phyloP scores from a whole-genome alignment of 345 rosid genomes.

The Pistacia vera region DNA sequence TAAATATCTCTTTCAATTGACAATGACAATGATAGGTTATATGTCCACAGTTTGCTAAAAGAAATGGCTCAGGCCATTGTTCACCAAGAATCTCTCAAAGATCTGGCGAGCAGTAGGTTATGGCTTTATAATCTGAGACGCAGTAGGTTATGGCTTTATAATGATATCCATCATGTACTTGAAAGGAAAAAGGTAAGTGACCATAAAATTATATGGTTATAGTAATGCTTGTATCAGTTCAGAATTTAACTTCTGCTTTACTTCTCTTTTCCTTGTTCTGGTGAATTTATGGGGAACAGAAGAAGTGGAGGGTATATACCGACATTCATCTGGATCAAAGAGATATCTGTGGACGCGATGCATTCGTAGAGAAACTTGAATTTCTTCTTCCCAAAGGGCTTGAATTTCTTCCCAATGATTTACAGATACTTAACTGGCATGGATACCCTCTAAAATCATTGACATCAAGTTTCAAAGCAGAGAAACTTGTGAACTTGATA shows the following conservation, averaged over 20 bases:
- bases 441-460: constrained; percentile 7
- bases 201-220: neutral
- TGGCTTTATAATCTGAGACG: too few relatives aligned
- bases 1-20: too few relatives aligned
- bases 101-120: too few relatives aligned
- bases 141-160: neutral
- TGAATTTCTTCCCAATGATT: neutral
- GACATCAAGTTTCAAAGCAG: constrained; percentile 12
- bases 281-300: constrained; percentile 1
- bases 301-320: constrained; percentile 12
- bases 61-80: neutral
- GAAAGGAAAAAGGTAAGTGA: neutral
- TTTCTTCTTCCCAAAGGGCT: too few relatives aligned
- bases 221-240: neutral
- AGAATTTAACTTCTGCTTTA: neutral
- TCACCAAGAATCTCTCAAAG: constrained; percentile 1
- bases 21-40: too few relatives aligned
- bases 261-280: neutral
- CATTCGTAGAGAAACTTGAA: too few relatives aligned
- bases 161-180: constrained; percentile 7
- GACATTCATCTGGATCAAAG: neutral
- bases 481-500: constrained; percentile 19
- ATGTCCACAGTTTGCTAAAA: too few relatives aligned
- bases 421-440: constrained; percentile 14
- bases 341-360: too few relatives aligned